Conservation (phyloP, 352 stramenopile species). For the Pythium coloratum region DNA sequence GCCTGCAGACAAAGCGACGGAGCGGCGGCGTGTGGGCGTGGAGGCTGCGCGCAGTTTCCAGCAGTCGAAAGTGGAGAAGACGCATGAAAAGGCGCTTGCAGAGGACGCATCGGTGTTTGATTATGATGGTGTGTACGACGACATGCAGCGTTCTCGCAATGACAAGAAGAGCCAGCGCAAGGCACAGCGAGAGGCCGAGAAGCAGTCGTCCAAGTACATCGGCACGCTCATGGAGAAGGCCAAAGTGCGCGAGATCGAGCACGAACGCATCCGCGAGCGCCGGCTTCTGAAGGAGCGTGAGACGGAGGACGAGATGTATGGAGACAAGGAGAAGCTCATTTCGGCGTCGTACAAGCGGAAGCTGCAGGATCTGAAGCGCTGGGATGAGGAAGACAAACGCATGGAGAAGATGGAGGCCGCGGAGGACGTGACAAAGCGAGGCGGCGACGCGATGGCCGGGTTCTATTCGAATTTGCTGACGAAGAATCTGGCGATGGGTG, state of each 20-base stretch:
- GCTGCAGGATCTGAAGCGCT: constrained; percentile 87
- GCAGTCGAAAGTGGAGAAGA: constrained; percentile 45
- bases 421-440: constrained; percentile 78
- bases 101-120: constrained; percentile 88
- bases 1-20: constrained; percentile 11
- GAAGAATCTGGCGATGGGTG: constrained; percentile 92
- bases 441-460: constrained; percentile 70
- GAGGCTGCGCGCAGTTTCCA: constrained; percentile 60
- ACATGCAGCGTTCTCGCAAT: constrained; percentile 58
- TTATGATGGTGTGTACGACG: constrained; percentile 90
- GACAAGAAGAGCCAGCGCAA: constrained; percentile 45
- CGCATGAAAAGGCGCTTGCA: constrained; percentile 55
- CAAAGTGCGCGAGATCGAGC: constrained; percentile 89
- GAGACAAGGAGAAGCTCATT: constrained; percentile 90
- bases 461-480: constrained; percentile 92
- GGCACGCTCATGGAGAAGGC: constrained; percentile 86
- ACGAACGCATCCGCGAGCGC: constrained; percentile 86
- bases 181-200: constrained; percentile 53
- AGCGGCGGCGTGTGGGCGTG: constrained; percentile 35
- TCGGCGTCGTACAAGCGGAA: constrained; percentile 92
- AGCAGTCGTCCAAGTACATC: constrained; percentile 88
- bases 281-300: constrained; percentile 83
- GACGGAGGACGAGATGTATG: constrained; percentile 77
- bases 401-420: constrained; percentile 63
- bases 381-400: constrained; percentile 78